Conservation (phyloP, 768 basidiomycete genomes). For the Suillus luteus region DNA sequence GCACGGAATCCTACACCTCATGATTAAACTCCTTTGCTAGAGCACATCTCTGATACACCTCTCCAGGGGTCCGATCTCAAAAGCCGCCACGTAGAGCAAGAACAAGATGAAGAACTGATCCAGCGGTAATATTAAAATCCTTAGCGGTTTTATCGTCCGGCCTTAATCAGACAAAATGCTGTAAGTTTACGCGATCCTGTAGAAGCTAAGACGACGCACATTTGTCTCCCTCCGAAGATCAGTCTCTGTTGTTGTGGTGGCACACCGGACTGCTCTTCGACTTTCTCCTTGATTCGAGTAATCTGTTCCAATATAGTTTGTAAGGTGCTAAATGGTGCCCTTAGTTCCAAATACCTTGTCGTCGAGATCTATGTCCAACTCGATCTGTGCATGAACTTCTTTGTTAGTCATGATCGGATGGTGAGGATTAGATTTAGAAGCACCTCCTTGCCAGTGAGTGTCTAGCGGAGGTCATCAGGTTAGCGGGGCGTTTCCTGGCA, state of each 20-base stretch:
- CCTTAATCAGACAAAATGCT: constrained; percentile 46
- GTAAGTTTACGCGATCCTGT: not conserved
- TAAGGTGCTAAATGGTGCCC: constrained; percentile 5
- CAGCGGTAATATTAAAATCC: constrained; percentile 82
- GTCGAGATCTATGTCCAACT: constrained; percentile 90
- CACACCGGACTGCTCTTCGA: constrained; percentile 98
- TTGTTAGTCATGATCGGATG: constrained; percentile 17
- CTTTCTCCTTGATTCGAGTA: constrained; percentile 92
- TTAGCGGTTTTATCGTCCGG: constrained; percentile 88
- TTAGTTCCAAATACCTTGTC: constrained; percentile 58
- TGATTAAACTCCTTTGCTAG: constrained; percentile 13
- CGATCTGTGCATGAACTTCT: constrained; percentile 57
- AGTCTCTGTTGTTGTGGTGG: constrained; percentile 94
- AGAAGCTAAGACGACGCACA: constrained; percentile 53
- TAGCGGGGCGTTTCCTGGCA: constrained; percentile 7
- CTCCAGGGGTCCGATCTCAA: constrained; percentile 33
- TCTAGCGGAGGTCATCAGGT: constrained; percentile 46
- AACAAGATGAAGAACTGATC: constrained; percentile 90
- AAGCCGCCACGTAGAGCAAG: constrained; percentile 92
- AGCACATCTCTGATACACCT: constrained; percentile 9
- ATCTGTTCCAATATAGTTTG: constrained; percentile 53
- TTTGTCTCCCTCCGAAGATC: constrained; percentile 90
- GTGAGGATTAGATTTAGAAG: constrained; percentile 32
- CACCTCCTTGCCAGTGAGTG: constrained; percentile 97
- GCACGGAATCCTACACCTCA: constrained; percentile 24